Conservation (phyloP, 352 stramenopile genomes). For the Phytophthora sp. region DNA sequence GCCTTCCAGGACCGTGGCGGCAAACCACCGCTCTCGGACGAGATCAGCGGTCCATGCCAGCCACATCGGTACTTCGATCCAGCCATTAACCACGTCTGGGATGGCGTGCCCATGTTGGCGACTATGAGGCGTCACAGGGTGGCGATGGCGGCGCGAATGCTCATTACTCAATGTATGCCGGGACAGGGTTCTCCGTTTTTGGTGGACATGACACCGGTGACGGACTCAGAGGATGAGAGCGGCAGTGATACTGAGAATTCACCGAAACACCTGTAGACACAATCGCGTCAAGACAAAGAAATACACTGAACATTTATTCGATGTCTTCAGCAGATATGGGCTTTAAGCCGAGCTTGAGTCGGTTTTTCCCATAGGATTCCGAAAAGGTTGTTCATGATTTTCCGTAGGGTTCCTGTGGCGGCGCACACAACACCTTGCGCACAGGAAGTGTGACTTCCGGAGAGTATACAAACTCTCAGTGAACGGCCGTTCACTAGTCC, state of each 20-base stretch:
- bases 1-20: slow-evolving; percentile 17
- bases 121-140: slow-evolving; percentile 29
- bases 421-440: too few relatives aligned
- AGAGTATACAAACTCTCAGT: too few relatives aligned
- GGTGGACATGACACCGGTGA: slow-evolving; percentile 29
- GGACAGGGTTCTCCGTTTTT: slow-evolving; percentile 13
- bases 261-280: slow-evolving; percentile 15
- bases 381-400: too few relatives aligned
- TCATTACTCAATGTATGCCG: slow-evolving; percentile 25
- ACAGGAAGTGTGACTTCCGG: too few relatives aligned
- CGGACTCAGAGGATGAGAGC: slow-evolving; percentile 26
- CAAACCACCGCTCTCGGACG: slow-evolving; percentile 27
- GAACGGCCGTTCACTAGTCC: too few relatives aligned
- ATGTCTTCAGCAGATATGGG: too few relatives aligned
- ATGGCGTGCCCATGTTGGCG: slow-evolving; percentile 29
- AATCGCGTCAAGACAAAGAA: too few relatives aligned
- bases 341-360: too few relatives aligned
- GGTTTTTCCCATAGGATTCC: too few relatives aligned
- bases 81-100: slow-evolving; percentile 26
- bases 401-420: too few relatives aligned
- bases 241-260: slow-evolving; percentile 18
- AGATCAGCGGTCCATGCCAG: slow-evolving; percentile 39
- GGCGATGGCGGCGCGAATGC: slow-evolving; percentile 15
- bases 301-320: too few relatives aligned
- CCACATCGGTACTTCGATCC: slow-evolving; percentile 39